Evolutionary conservation across 352 stramenopile genomes (phyloP).

Genomic region (Phytophthora pseudosyringae): DNA sequence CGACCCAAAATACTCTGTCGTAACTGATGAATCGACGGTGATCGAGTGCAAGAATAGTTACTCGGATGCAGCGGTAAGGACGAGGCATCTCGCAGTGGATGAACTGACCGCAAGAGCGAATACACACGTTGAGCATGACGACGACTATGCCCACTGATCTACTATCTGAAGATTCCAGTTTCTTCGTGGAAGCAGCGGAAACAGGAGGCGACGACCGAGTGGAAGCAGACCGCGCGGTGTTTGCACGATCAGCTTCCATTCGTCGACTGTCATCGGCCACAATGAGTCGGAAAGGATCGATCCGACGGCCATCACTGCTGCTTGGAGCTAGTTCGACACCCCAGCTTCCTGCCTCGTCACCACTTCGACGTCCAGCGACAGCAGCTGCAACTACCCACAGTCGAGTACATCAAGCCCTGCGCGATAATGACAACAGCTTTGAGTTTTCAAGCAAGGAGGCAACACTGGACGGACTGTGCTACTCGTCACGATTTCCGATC

Average conservation of each 20-base stretch:
- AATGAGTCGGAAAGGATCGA: constrained; percentile 13
- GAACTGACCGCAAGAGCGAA: constrained; percentile 6
- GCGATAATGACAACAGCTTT: constrained; percentile 62
- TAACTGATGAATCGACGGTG: constrained; percentile 22
- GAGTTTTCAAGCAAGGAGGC: constrained; percentile 55
- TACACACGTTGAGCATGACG: constrained; percentile 7
- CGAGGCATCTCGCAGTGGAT: constrained; percentile 13
- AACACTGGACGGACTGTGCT: constrained; percentile 55
- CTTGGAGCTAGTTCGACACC: constrained; percentile 12
- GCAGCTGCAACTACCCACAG: constrained; percentile 55
- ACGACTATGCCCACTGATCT: constrained; percentile 10
- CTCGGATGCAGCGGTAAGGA: constrained; percentile 2
- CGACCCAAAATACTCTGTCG: constrained; percentile 24
- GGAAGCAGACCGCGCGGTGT: constrained; percentile 43
- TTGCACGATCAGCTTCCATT: constrained; percentile 48
- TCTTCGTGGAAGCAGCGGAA: constrained; percentile 6
- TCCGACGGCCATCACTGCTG: constrained; percentile 14
- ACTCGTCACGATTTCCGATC: constrained; percentile 65
- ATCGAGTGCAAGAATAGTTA: constrained; percentile 30
- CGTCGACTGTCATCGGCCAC: constrained; percentile 37
- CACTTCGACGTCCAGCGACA: constrained; percentile 49
- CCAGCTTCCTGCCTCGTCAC: constrained; percentile 19
- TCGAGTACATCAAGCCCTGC: constrained; percentile 64
- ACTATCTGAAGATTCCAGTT: constrained; percentile 1
- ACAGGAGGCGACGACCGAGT: constrained; percentile 30